Evolutionary conservation across 805 yeast species (phyloP).

Genomic region (Nakazawaea sp.): DNA sequence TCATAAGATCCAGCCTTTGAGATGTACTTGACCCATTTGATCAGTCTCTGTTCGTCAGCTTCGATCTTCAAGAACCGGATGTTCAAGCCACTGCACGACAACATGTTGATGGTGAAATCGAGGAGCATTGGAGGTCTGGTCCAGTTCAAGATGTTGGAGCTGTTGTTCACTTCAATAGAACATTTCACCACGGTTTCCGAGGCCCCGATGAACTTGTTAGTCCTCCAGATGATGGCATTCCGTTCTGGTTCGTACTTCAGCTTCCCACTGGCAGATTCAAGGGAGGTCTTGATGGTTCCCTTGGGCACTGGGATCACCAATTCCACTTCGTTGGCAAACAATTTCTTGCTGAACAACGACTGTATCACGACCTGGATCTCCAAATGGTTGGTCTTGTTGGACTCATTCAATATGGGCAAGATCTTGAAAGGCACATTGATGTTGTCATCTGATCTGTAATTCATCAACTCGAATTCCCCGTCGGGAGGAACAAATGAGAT

Average conservation of each 20-base stretch:
- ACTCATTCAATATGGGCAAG: slow-evolving; percentile 41
- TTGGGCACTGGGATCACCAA: slow-evolving; percentile 67
- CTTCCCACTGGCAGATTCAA: slow-evolving; percentile 50
- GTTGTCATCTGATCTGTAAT: slow-evolving; percentile 54
- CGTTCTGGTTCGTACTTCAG: slow-evolving; percentile 64
- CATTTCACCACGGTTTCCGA: slow-evolving; percentile 46
- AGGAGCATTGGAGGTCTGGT: slow-evolving; percentile 70
- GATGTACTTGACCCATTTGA: slow-evolving; percentile 83
- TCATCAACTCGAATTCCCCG: slow-evolving; percentile 79
- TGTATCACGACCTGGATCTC: slow-evolving; percentile 56
- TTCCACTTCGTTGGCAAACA: slow-evolving; percentile 56
- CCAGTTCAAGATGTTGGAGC: slow-evolving; percentile 37
- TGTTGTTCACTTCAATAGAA: slow-evolving; percentile 42
- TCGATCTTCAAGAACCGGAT: slow-evolving; percentile 65
- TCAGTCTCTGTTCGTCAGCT: slow-evolving; percentile 45
- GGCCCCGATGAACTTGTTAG: slow-evolving; percentile 61
- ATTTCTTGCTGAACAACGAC: slow-evolving; percentile 52
- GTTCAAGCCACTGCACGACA: slow-evolving; percentile 67
- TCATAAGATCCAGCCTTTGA: slow-evolving; percentile 79
- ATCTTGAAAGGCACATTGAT: slow-evolving; percentile 67
- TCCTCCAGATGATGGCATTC: slow-evolving; percentile 60
- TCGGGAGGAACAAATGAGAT: slow-evolving; percentile 83
- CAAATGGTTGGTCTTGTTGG: slow-evolving; percentile 21
- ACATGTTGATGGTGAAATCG: slow-evolving; percentile 65
- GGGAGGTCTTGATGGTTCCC: slow-evolving; percentile 41